Conservation (phyloP, 2,329 filamentous ascomycete species). For the Hypoxylon sp. region DNA sequence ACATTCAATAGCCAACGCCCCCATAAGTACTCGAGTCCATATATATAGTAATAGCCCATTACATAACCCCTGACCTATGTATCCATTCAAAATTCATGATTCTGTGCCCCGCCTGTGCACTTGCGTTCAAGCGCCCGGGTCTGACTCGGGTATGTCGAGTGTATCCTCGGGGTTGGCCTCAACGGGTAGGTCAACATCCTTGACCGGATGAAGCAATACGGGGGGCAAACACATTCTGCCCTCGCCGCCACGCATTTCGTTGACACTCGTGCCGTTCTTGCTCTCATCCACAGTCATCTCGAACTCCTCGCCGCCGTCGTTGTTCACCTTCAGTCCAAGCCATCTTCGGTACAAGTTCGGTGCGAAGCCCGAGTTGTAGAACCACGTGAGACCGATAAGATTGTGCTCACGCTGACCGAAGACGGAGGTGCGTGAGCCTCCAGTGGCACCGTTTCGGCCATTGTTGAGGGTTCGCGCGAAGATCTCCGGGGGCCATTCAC, state of each 20-base stretch:
- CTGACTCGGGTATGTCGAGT: slow-evolving; percentile 64
- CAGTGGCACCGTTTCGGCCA: slow-evolving; percentile 79
- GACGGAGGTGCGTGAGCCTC: slow-evolving; percentile 79
- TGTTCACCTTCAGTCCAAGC: slow-evolving; percentile 85
- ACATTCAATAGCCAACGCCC: slow-evolving; percentile 35
- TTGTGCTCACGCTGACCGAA: slow-evolving; percentile 92
- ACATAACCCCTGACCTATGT: slow-evolving; percentile 27
- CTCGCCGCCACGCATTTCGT: slow-evolving; percentile 75
- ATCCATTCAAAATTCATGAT: slow-evolving; percentile 16
- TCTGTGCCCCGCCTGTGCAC: not conserved
- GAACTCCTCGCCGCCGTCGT: slow-evolving; percentile 83
- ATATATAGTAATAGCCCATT: slow-evolving; percentile 19
- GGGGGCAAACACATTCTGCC: slow-evolving; percentile 92
- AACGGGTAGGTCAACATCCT: slow-evolving; percentile 78
- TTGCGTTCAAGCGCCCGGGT: slow-evolving; percentile 60
- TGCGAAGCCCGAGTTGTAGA: slow-evolving; percentile 88
- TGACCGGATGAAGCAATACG: slow-evolving; percentile 91
- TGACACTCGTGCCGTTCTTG: slow-evolving; percentile 65
- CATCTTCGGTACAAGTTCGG: slow-evolving; percentile 87
- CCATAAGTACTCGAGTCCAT: slow-evolving; percentile 31
- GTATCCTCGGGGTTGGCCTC: slow-evolving; percentile 66
- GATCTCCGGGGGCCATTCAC: slow-evolving; percentile 85
- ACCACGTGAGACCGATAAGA: slow-evolving; percentile 89
- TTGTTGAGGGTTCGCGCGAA: slow-evolving; percentile 86
- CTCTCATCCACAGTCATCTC: slow-evolving; percentile 72